Evolutionary conservation across 1,284 basidiomycete species (phyloP).

Genomic region (Ceratobasidium sp.): DNA sequence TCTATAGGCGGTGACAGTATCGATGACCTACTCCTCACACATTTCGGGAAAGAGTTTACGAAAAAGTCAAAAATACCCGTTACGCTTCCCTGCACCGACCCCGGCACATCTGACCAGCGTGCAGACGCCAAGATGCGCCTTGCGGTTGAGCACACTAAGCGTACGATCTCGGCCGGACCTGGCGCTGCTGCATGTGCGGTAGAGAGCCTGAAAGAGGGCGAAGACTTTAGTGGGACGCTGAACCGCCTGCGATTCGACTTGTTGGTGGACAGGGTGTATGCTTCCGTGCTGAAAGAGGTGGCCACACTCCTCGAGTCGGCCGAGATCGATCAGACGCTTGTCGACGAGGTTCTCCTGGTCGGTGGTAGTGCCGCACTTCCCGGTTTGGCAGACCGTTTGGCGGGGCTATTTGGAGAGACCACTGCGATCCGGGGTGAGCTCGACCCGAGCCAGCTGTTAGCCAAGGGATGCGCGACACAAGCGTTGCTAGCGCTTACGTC

Average conservation of each 20-base stretch:
- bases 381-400: slow-evolving; percentile 83
- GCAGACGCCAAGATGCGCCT: slow-evolving; percentile 94
- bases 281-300: slow-evolving; percentile 74
- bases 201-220: slow-evolving; percentile 94
- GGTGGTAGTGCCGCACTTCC: slow-evolving; percentile 90
- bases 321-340: slow-evolving; percentile 78
- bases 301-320: slow-evolving; percentile 72
- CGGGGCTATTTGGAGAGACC: slow-evolving; percentile 77
- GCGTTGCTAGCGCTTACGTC: slow-evolving; percentile 72
- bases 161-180: slow-evolving; percentile 88
- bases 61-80: slow-evolving; percentile 93
- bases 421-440: slow-evolving; percentile 68
- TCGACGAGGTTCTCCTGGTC: slow-evolving; percentile 93
- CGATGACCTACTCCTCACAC: slow-evolving; percentile 87
- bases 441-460: slow-evolving; percentile 91
- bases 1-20: slow-evolving; percentile 73
- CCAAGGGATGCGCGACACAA: slow-evolving; percentile 90
- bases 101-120: slow-evolving; percentile 77
- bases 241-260: slow-evolving; percentile 96
- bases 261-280: slow-evolving; percentile 81
- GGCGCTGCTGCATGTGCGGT: slow-evolving; percentile 90
- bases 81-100: slow-evolving; percentile 62
- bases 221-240: slow-evolving; percentile 93
- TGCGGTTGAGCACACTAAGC: slow-evolving; percentile 95
- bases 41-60: slow-evolving; percentile 96